Base-by-base conservation (phyloP, 306 rosid species). In the Cucurbita maxima region DNA sequence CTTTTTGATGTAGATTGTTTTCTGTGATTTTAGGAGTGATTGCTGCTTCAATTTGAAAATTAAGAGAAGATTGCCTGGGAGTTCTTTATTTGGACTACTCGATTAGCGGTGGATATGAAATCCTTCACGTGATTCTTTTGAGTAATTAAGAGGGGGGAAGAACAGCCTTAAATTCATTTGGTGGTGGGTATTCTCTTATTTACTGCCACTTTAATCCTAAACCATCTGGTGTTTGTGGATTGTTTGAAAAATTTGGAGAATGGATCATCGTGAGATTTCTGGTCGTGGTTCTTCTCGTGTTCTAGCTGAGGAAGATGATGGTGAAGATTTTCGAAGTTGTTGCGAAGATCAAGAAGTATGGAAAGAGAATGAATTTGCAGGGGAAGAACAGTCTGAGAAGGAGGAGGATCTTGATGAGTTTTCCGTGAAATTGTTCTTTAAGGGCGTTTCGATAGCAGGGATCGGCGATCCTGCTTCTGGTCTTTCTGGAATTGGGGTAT, bases 321-420 rank as follows among this genome's bases (percentile, higher is more conserved):
- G 87, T 15, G 98, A 93, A 59, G 98, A 93, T 77, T 93, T 93
- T 78, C 79, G 97, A 58, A 93, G 98, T 81, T 93, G 98, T 54
- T 90, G 92, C 18, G 97, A 81, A 79, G 95, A 86, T 20, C 90
- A 84, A 10, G 96, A 82, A 52, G 84, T 83, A 6, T 88, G 88
- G 96, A 86, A 84, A 76, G 96, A 93, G 48, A 80, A 77, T 14
- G 92, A 90, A 44, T 90, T 87, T 55, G 37, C 30, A 10, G 73
- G 58, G 78, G 90, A 84, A 80, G 90, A 80, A 77, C 89, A 67
- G 75, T 69, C 82, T 79, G 82, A 79, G 16, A 34, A 76, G 13
- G 82, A 79, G n/a, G 52, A 76, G n/a, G 82, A 81, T 15, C 81
- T 77, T 71, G 96, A 90, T 83, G 96, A 88, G 67, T 90, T 80